These are phyloP conservation scores for Sporothrix curviconia DNA, from an alignment of 2,329 filamentous ascomycete species.

Conservation along the genomic window DNA sequence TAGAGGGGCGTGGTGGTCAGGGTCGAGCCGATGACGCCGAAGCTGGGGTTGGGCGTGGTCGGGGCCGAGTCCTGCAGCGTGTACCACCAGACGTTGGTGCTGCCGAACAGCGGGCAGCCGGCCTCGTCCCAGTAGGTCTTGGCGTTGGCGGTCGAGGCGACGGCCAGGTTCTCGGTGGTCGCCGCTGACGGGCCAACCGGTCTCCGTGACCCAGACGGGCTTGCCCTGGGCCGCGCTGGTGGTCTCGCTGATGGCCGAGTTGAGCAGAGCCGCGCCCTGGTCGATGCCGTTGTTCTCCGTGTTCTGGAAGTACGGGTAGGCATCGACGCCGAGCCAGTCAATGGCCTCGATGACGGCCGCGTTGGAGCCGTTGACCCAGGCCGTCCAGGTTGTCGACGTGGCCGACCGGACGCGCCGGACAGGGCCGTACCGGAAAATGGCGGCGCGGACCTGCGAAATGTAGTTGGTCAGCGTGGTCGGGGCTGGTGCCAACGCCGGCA, in stretches of 20 bases:
- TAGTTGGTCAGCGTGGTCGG: constrained; percentile 59
- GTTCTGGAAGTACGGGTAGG: constrained; percentile 77
- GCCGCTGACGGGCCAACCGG: constrained; percentile 76
- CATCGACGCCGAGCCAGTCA: constrained; percentile 80
- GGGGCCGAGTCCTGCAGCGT: constrained; percentile 62
- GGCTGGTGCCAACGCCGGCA: constrained; percentile 54
- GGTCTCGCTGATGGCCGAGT: constrained; percentile 57
- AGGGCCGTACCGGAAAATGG: constrained; percentile 58
- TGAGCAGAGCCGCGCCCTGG: constrained; percentile 60
- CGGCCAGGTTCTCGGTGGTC: constrained; percentile 52
- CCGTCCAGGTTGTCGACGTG: constrained; percentile 90
- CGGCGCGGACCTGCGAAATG: constrained; percentile 60
- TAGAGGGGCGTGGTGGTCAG: constrained; percentile 51
- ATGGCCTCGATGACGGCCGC: constrained; percentile 57
- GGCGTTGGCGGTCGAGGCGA: constrained; percentile 61
- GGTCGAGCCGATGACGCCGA: constrained; percentile 58
- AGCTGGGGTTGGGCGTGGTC: constrained; percentile 57
- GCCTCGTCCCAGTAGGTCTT: constrained; percentile 75
- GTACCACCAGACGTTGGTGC: constrained; percentile 68
- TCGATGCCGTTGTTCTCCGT: constrained; percentile 60
- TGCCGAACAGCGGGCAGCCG: constrained; percentile 63
- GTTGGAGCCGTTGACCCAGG: constrained; percentile 69
- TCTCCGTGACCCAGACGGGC: constrained; percentile 81
- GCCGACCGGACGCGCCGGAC: constrained; percentile 53
- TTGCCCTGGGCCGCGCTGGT: constrained; percentile 55